phyloP scores from a whole-genome alignment of 441 rosid species.

The Jatropha multifida region DNA sequence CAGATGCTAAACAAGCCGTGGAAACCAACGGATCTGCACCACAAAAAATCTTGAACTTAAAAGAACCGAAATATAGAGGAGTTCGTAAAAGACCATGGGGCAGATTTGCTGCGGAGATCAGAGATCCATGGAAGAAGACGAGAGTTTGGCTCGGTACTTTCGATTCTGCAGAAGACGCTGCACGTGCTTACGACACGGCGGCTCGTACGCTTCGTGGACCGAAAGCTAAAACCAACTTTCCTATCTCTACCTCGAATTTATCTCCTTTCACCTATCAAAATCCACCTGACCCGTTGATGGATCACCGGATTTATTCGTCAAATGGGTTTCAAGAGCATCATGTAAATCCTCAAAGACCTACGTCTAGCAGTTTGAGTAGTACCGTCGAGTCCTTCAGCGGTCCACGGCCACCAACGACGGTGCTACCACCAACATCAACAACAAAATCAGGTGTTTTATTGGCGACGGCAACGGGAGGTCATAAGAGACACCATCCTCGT shows the following conservation, averaged over 20 bases:
- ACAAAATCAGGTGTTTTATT: slow-evolving; percentile 17
- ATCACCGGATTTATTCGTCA: slow-evolving; percentile 24
- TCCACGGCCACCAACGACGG: slow-evolving; percentile 36
- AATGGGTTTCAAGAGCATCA: slow-evolving; percentile 8
- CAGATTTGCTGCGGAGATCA: slow-evolving; percentile 83
- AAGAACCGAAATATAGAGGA: slow-evolving; percentile 64
- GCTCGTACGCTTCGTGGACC: slow-evolving; percentile 69
- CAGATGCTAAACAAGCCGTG: slow-evolving; percentile 29
- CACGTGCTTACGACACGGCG: slow-evolving; percentile 73
- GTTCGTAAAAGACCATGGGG: slow-evolving; percentile 82
- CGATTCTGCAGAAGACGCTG: slow-evolving; percentile 72
- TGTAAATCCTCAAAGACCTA: slow-evolving; percentile 56
- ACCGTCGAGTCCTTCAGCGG: slow-evolving; percentile 90
- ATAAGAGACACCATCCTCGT: slow-evolving; percentile 44
- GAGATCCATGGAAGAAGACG: slow-evolving; percentile 72
- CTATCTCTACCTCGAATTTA: slow-evolving; percentile 26
- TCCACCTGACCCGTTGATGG: slow-evolving; percentile 41
- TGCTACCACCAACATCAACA: slow-evolving; percentile 17
- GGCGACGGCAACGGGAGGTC: neutral
- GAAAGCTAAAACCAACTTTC: slow-evolving; percentile 75
- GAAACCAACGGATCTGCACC: slow-evolving; percentile 37
- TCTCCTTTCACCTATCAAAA: slow-evolving; percentile 24
- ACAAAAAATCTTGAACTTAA: slow-evolving; percentile 5
- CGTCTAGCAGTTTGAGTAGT: slow-evolving; percentile 86
- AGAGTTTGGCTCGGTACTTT: slow-evolving; percentile 87